These are phyloP conservation scores for Nemania sp. DNA, from an alignment of 2,329 filamentous ascomycete species.

Conservation along the genomic window DNA sequence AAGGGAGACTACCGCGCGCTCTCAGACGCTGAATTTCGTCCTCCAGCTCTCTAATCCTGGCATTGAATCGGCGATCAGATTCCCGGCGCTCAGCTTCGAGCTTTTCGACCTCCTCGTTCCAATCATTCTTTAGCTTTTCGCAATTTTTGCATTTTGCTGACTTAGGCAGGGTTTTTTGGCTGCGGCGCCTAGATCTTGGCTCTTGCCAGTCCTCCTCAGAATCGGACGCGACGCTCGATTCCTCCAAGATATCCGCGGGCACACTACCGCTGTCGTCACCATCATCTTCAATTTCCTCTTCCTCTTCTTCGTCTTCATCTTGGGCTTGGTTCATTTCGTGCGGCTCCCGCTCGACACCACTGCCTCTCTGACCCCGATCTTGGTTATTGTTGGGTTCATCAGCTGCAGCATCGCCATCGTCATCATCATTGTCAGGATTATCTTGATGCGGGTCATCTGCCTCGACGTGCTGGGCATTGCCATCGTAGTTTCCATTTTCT, in stretches of 20 bases:
- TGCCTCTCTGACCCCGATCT: no score
- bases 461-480: no score
- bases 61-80: background rate
- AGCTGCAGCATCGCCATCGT: no score
- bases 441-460: background rate
- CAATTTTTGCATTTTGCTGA: background rate
- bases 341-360: no score
- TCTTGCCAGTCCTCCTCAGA: background rate
- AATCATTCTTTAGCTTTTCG: background rate
- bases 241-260: background rate
- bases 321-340: no score
- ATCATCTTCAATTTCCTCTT: background rate
- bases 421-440: background rate
- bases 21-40: background rate
- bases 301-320: background rate
- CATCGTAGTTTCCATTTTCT: background rate
- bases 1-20: background rate
- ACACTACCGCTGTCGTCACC: slow-evolving; percentile 7
- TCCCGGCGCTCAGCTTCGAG: background rate
- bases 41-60: background rate
- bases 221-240: background rate
- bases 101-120: background rate
- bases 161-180: no score
- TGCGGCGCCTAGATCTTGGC: background rate
- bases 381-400: no score